Conservation (phyloP, 164 flowering plant species). For the Nymphaea thermarum region DNA sequence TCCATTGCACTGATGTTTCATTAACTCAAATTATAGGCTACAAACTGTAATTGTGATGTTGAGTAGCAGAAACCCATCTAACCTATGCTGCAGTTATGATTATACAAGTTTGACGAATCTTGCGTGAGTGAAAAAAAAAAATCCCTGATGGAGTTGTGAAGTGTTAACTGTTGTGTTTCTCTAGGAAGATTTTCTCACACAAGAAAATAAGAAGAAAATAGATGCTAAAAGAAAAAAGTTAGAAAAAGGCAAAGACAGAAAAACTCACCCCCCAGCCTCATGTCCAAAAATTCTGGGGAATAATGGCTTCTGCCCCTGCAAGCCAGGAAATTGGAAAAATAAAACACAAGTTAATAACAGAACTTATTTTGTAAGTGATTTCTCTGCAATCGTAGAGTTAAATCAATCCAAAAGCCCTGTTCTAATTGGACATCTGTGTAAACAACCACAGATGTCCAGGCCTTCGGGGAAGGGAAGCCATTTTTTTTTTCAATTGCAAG, state of each 20-base stretch:
- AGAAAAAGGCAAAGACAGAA: not conserved
- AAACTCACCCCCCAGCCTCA: conserved; percentile 45
- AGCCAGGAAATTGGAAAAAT: not conserved
- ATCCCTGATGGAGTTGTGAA: too few relatives aligned
- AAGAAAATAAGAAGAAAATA: not conserved
- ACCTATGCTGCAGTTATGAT: too few relatives aligned
- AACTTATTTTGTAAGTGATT: not conserved
- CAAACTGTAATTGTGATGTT: too few relatives aligned
- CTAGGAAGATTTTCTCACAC: not conserved
- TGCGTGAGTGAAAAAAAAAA: too few relatives aligned
- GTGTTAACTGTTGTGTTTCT: too few relatives aligned
- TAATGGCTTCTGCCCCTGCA: conserved; percentile 38
- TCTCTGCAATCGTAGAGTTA: not conserved
- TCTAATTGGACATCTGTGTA: not conserved
- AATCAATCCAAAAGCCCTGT: not conserved
- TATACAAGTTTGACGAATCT: too few relatives aligned
- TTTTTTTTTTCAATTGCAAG: too few relatives aligned
- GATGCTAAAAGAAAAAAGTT: not conserved
- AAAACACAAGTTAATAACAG: not conserved
- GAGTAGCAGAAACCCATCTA: too few relatives aligned
- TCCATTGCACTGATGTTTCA: too few relatives aligned
- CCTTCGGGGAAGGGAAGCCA: too few relatives aligned
- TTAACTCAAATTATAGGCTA: too few relatives aligned
- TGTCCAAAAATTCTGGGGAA: conserved; percentile 50
- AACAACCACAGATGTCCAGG: too few relatives aligned